Conservation (phyloP, 345 rosid species). For the Salix koriyanagi region DNA sequence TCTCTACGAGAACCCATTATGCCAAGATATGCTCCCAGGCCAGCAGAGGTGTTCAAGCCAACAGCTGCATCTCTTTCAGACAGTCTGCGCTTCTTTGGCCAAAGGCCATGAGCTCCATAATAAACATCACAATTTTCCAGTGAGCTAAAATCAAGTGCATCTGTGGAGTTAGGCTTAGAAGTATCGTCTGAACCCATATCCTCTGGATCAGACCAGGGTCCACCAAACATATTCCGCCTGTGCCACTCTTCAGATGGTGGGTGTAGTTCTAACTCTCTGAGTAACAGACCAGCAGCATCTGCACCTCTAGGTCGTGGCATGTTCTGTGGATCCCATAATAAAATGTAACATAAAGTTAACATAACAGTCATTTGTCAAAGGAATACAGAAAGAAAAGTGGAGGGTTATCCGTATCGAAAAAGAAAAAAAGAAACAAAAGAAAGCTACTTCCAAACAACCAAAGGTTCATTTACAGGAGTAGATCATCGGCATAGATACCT, state of each 20-base stretch:
- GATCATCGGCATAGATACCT: slow-evolving; percentile 42
- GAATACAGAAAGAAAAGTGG: background rate
- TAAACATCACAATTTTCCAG: slow-evolving; percentile 43
- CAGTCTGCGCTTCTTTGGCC: slow-evolving; percentile 96
- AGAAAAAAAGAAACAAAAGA: background rate
- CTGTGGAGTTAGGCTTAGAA: slow-evolving; percentile 38
- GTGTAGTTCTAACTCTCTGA: slow-evolving; percentile 92
- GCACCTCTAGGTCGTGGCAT: slow-evolving; percentile 99
- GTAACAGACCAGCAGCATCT: slow-evolving; percentile 96
- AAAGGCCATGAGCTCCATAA: slow-evolving; percentile 63
- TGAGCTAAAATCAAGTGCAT: slow-evolving; percentile 37
- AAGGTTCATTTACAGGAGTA: background rate
- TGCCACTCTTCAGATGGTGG: slow-evolving; percentile 99
- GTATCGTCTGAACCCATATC: slow-evolving; percentile 54
- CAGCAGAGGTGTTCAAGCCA: slow-evolving; percentile 88
- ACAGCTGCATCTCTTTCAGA: slow-evolving; percentile 99
- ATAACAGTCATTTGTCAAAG: background rate
- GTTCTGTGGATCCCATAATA: slow-evolving; percentile 46
- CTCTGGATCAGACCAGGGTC: slow-evolving; percentile 88
- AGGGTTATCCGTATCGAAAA: background rate
- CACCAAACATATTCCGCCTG: slow-evolving; percentile 91
- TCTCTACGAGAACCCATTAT: slow-evolving; percentile 98
- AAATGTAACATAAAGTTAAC: background rate
- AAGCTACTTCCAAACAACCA: background rate
- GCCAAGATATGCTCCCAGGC: slow-evolving; percentile 94